Conservation (phyloP, 495 filamentous ascomycete genomes). For the Chaetomium tenue region DNA sequence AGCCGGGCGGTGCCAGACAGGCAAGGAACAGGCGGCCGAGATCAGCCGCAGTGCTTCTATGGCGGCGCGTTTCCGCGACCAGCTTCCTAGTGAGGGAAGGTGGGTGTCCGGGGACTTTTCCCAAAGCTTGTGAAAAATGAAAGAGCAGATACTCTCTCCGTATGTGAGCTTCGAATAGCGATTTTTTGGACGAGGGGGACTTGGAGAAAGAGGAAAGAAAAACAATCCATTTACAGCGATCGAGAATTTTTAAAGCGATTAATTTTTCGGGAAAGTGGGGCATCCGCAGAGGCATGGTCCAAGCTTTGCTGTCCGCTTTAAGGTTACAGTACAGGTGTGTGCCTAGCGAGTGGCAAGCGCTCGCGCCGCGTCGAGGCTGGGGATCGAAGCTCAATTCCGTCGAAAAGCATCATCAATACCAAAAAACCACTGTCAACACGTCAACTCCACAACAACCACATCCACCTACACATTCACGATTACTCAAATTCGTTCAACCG, state of each 20-base stretch:
- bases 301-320: conserved; percentile 8
- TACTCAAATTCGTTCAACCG: not conserved
- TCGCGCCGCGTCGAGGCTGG: not conserved
- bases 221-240: conserved; percentile 20
- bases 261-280: conserved; percentile 23
- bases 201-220: conserved; percentile 48
- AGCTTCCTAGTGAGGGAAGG: conserved; percentile 38
- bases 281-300: not conserved
- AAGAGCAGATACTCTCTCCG: conserved; percentile 61
- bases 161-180: conserved; percentile 98
- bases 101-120: conserved; percentile 99
- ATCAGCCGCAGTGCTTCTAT: conserved; percentile 86
- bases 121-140: conserved; percentile 65
- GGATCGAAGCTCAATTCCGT: too few species aligned
- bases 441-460: not conserved
- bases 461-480: not conserved
- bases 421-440: not conserved
- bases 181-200: conserved; percentile 97
- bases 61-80: conserved; percentile 94
- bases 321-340: not conserved
- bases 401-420: not conserved
- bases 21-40: conserved; percentile 61
- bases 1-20: conserved; percentile 43
- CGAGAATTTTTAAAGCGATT: conserved; percentile 26
- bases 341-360: conserved; percentile 7